Conservation (phyloP, 163 green algal species). For the Prototheca wickerhamii region DNA sequence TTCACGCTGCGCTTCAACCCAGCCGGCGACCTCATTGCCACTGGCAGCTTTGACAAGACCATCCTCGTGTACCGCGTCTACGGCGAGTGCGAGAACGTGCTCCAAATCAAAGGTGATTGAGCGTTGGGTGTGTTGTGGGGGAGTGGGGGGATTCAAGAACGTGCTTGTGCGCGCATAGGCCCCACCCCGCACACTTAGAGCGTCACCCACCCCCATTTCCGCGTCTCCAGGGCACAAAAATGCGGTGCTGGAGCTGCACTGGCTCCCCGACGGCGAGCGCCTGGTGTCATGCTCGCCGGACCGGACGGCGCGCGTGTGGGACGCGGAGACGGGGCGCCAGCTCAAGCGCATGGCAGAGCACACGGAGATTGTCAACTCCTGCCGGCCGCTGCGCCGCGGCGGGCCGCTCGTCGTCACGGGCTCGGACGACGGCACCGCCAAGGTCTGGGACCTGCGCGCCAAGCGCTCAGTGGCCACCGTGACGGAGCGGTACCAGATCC, state of each 20-base stretch:
- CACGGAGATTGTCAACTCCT: constrained; percentile 82
- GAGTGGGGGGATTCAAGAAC: background rate
- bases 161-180: too few species aligned
- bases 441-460: constrained; percentile 85
- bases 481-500: constrained; percentile 59
- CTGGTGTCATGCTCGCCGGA: constrained; percentile 77
- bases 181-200: too few species aligned
- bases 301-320: constrained; percentile 60
- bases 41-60: constrained; percentile 72
- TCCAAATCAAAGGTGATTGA: constrained; percentile 64
- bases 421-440: constrained; percentile 76
- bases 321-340: constrained; percentile 52
- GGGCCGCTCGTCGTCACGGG: constrained; percentile 72
- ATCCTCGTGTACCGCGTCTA: constrained; percentile 83
- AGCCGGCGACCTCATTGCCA: constrained; percentile 68
- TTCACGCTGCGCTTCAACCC: constrained; percentile 78
- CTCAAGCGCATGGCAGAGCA: constrained; percentile 90
- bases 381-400: constrained; percentile 59
- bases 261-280: constrained; percentile 71
- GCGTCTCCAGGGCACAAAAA: constrained; percentile 97
- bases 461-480: constrained; percentile 70
- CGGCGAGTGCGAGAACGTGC: constrained; percentile 91
- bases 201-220: too few species aligned
- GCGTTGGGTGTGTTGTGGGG: too few species aligned
- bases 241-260: constrained; percentile 85